Base-by-base conservation (phyloP, 2,329 filamentous ascomycete genomes). In the Aspergillus jensenii region DNA sequence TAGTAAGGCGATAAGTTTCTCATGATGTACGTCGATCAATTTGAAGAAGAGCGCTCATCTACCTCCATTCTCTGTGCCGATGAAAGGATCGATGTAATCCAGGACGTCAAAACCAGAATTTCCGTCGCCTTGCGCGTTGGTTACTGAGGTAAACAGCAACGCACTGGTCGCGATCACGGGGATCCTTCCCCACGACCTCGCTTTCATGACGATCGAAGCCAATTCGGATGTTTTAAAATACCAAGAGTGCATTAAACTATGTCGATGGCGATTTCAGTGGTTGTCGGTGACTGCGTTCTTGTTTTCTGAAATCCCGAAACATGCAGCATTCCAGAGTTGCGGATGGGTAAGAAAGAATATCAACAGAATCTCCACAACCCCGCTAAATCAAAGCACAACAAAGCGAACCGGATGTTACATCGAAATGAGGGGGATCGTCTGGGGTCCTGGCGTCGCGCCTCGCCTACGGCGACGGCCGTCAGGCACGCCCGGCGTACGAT, bases 41-140 rank as follows among this genome's bases (percentile, higher is more conserved):
- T 33, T 5, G 31, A 2, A 14, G 17, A 47, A 25, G 15, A 4
- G 12, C 19, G 4, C 17, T 11, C 14, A 14, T 58, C 27, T 58
- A 74, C 73, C 74, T 68, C 81, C 83, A 68, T 82, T 80, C 4
- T 74, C 77, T 15, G 81, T 83, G 27, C 83, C 83, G 59, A 85
- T 84, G 6, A 85, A 73, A 8, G 81, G 82, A 66, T 85, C 72
- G 23, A 81, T 68, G 64, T 75, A 77, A 43, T 76, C 64, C 31
- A 81, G 66, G 5, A 76, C 68, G 61, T 79, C 73, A 40, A 65
- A 67, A 23, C 19, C 45, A 17, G 31, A 12, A 33, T 58, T 8
- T 11, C 27, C 9, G 9, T 4, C 9, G 8, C 33, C 35, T 52
- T 51, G 48, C n/a, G 48, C 40, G 6, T 25, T 2, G 11, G 21